These are phyloP conservation scores for Decorospora gaudefroyi DNA, from an alignment of 2,329 filamentous ascomycete genomes.

Conservation along the genomic window DNA sequence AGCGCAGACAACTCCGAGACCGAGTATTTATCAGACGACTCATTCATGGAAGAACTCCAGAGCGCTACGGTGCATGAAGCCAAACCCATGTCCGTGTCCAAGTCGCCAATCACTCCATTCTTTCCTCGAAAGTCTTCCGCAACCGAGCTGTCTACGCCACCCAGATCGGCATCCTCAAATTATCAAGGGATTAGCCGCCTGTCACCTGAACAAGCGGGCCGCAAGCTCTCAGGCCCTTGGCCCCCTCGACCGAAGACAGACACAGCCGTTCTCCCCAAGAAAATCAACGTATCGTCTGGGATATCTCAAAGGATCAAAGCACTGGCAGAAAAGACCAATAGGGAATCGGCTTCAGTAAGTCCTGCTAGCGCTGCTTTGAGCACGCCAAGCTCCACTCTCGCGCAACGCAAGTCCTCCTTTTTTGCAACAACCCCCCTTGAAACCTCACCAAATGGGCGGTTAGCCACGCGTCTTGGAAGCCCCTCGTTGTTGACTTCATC, in stretches of 20 bases:
- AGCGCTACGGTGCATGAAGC: conserved; percentile 81
- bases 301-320: conserved; percentile 96
- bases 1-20: conserved; percentile 49
- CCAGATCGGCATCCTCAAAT: conserved; percentile 48
- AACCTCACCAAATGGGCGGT: conserved; percentile 32
- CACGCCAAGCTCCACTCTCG: conserved; percentile 36
- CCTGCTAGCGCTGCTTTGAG: conserved; percentile 31
- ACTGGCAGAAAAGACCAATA: conserved; percentile 74
- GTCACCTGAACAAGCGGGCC: conserved; percentile 35
- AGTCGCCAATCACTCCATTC: conserved; percentile 77
- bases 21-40: conserved; percentile 72
- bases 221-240: conserved; percentile 44
- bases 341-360: conserved; percentile 44
- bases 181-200: conserved; percentile 27
- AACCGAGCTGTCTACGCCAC: conserved; percentile 31
- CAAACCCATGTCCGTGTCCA: conserved; percentile 71
- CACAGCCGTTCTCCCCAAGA: conserved; percentile 60
- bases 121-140: conserved; percentile 51
- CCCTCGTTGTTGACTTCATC: conserved; percentile 36
- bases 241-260: conserved; percentile 33
- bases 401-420: conserved; percentile 48
- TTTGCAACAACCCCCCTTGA: conserved; percentile 42
- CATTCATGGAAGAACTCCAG: conserved; percentile 81
- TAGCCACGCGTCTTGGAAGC: conserved; percentile 37
- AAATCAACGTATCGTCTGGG: conserved; percentile 81